phyloP scores from a whole-genome alignment of 2,329 filamentous ascomycete genomes.

The Parastagonospora avenae region DNA sequence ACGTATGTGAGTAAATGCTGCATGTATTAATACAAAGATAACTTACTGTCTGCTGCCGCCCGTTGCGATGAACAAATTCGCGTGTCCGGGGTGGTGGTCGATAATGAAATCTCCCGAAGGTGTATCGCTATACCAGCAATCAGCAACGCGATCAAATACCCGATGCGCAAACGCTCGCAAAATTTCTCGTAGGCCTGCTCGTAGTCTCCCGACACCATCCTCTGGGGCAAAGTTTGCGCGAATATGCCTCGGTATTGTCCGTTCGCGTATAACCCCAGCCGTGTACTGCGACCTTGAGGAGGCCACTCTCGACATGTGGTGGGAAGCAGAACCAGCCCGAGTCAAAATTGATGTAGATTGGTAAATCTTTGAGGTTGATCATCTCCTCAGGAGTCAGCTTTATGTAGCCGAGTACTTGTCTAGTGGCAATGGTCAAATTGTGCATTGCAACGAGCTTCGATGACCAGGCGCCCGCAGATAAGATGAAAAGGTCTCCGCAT shows the following conservation, averaged over 20 bases:
- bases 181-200: conserved; percentile 7
- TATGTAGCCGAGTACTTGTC: conserved; percentile 12
- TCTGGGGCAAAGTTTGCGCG: conserved; percentile 31
- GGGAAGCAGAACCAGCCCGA: conserved; percentile 62
- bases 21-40: neutral
- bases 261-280: conserved; percentile 64
- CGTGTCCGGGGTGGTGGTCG: conserved; percentile 68
- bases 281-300: conserved; percentile 75
- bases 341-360: conserved; percentile 29
- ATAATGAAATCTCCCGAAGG: conserved; percentile 73
- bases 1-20: neutral
- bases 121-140: conserved; percentile 81
- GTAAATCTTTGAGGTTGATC: conserved; percentile 1
- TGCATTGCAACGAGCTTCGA: conserved; percentile 13
- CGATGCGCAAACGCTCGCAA: conserved; percentile 56
- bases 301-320: conserved; percentile 52
- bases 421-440: conserved; percentile 12
- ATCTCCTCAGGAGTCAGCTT: conserved; percentile 8
- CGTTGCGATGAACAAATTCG: conserved; percentile 65
- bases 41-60: conserved; percentile 64
- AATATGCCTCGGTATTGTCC: conserved; percentile 37
- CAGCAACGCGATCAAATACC: conserved; percentile 64
- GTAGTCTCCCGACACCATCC: conserved; percentile 10
- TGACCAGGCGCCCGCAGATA: conserved; percentile 36
- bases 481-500: conserved; percentile 25